phyloP scores from a whole-genome alignment of 202 grass and related monocot genomes.

The Carex arenaria region DNA sequence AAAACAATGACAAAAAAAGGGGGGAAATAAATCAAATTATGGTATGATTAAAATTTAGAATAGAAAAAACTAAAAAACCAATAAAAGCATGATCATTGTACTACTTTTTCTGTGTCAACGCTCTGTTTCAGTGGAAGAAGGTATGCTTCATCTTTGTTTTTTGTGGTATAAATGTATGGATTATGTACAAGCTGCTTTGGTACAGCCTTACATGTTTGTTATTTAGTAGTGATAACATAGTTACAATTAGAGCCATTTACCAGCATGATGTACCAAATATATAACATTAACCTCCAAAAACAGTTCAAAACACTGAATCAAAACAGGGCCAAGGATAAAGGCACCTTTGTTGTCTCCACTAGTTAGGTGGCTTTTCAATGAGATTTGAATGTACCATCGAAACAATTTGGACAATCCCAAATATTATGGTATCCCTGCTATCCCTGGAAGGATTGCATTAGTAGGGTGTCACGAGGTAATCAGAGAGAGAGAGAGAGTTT shows the following conservation, averaged over 20 bases:
- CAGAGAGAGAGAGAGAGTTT: neutral
- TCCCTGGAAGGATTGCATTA: neutral
- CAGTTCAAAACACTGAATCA: neutral
- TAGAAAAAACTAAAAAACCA: neutral
- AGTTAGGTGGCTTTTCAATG: neutral
- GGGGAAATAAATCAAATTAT: neutral
- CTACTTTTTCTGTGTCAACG: neutral
- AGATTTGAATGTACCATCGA: neutral
- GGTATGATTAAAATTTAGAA: neutral
- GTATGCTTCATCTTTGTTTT: neutral
- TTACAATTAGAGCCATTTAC: neutral
- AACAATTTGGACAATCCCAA: neutral
- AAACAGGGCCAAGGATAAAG: neutral
- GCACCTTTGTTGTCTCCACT: neutral
- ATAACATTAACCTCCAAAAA: neutral
- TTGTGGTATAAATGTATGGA: neutral
- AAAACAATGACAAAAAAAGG: constrained; percentile 7
- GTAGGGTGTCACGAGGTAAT: neutral
- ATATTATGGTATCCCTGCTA: neutral
- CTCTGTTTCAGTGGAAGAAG: neutral
- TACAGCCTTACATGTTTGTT: neutral
- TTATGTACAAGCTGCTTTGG: neutral
- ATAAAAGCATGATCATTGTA: neutral
- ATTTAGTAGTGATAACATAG: neutral
- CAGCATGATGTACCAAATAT: neutral